Base-by-base conservation (phyloP, 495 filamentous ascomycete genomes). In the Corynascus novoguineensis region DNA sequence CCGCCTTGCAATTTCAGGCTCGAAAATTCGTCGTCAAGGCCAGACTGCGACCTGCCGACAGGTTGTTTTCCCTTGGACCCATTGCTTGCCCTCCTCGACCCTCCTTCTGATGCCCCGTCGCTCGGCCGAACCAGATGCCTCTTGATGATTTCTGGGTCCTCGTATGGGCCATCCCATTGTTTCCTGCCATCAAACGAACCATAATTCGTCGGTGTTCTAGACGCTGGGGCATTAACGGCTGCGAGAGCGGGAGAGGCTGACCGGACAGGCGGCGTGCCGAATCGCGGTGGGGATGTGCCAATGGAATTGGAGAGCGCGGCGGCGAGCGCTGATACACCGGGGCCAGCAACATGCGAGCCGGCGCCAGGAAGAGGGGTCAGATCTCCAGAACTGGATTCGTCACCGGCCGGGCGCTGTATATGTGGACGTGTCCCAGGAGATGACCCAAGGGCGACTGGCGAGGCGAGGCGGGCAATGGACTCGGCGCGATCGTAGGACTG, bases 1-100 rank as follows among this genome's bases (percentile, higher is more conserved):
- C 93, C 93, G 29, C 93, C 93, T 64, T 97, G 95, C 41, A 97
- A 73, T 62, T 83, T 83, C 61, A 98, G 70, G 71, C 92, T 96
- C 27, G 92, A 97, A 67, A 98, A 98, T 63, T 95, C 83, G 41
- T 80, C 68, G 38, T 77, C 81, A 17, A 73, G 64, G n/a, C 68
- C 78, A 28, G 76, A 27, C 7, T 50, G 44, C 6, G 41, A 68
- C 48, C 74, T 69, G 19, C 70, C 72, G 49, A 67, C 69, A 0
- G 74, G 66, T 55, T 78, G 75, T 46, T 81, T 80, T 9, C 71
- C 74, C 58, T 79, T 80, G n/a, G 71, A 63, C 12, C 71, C 69
- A 19, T 73, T 71, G 46, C 66, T 67, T 24, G 59, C 58, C 61
- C 66, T n/a, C 64, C 73, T 61, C 64, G 55, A 21, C 62, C 65